Evolutionary conservation across 345 rosid genomes (phyloP), one percentile per base, ranked within the genome.

Genomic region (Linum trigynum): DNA sequence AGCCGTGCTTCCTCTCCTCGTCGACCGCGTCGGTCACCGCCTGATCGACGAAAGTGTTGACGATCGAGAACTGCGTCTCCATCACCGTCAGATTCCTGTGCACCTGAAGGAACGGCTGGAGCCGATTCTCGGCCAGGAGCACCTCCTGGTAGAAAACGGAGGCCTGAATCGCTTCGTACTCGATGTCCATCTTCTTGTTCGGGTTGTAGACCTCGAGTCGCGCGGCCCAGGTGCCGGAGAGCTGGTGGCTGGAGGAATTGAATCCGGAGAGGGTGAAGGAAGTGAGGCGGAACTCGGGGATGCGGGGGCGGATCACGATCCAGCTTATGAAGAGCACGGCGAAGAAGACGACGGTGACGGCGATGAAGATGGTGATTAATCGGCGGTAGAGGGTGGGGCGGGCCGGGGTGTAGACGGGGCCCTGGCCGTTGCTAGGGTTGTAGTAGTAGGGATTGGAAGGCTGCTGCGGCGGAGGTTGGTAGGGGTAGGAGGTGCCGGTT

Each of bases 251-350:
- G 41, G 85, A 68, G 61, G 69, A 69, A 64, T 81, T 86, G 77
- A 84, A 89, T 60, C 81, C 72, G 74, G 92, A 71, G 62, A 86
- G 69, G 14, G 88, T 75, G 67, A 92, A 71, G 7, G 91, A 82
- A 12, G 74, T 72, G 43, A 92, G 38, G 40, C 41, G 51, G 73
- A 86, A 81, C 38, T 71, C 70, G 1, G 98, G 98, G 4, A 72
- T 61, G 38, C 80, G 87, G 55, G 97, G 97, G 39, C 87, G 89
- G 75, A 86, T 69, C 3, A 87, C 84, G 39, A 92, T 82, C 83
- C 89, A 80, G 77, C 70, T 69, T 66, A 86, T 84, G 79, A 91
- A 71, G 69, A 86, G 65, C 7, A 79, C 48, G 55, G 71, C 38
- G 5, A 86, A 86, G 51, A 86, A 55, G 56, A 87, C 58, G 59